Evolutionary conservation across 2,329 filamentous ascomycete species (phyloP), one percentile per base, ranked within the genome.

Genomic region (Claviceps purpurea): DNA sequence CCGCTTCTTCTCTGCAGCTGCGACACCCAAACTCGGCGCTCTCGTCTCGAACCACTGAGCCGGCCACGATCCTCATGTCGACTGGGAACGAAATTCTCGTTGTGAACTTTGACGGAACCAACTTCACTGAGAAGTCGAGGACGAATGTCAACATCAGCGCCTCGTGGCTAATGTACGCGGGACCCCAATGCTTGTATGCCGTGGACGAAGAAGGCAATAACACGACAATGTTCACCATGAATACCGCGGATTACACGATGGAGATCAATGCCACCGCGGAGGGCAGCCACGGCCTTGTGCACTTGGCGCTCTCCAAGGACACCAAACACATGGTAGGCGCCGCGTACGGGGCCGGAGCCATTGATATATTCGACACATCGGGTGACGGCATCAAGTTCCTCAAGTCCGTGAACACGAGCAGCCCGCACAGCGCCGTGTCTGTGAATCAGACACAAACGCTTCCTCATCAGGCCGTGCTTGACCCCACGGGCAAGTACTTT

Each of bases 401-500:
- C 43, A 73, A 70, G 62, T 63, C 62, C 18, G 58, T 74, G 55
- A 57, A 56, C 3, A 63, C 71, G 3, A 58, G 58, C 11, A 67
- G 64, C 26, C 51, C 62, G 8, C 61, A 62, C 6, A 68, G 69
- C 5, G 65, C 66, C 26, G 58, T 63, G 49, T 54, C 58, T 50
- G 59, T 57, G n/a, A 62, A 64, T 38, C 68, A 71, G 58, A 58
- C 57, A 10, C 55, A 56, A 14, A 53, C 68, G 41, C 66, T 72
- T 51, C 71, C 75, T 26, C 75, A 78, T 60, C 71, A 77, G 63
- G 64, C 69, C 11, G 61, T 73, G 24, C 64, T 73, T 10, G 74
- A 78, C 55, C 73, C 73, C 7, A 69, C 68, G 3, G 74, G 74
- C 30, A 68, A 69, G 47, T 78, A 66, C 65, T 74, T 75, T 57